Evolutionary conservation across 305 asterid genomes (phyloP).

Genomic region (Fraxinus latifolia): DNA sequence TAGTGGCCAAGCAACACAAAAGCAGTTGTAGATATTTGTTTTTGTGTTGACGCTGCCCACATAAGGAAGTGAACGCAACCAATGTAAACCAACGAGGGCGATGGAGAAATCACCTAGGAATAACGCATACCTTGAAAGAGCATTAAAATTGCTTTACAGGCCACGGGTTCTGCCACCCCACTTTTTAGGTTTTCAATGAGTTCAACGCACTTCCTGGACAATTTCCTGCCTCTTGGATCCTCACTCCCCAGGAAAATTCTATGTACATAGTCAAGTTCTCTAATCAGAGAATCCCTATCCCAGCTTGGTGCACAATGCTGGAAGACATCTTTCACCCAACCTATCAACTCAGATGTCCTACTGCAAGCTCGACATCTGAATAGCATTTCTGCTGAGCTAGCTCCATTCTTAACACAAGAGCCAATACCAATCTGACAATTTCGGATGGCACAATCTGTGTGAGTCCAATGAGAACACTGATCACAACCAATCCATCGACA

Average conservation of each 20-base stretch:
- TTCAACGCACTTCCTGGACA: constrained; percentile 82
- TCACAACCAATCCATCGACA: constrained; percentile 97
- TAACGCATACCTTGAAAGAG: constrained; percentile 73
- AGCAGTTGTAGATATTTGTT: background rate
- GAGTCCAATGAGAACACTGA: constrained; percentile 95
- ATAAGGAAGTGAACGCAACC: background rate
- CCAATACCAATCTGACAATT: constrained; percentile 83
- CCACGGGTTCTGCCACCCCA: constrained; percentile 65
- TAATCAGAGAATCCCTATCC: constrained; percentile 78
- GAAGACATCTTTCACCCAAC: constrained; percentile 97
- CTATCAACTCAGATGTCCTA: constrained; percentile 76
- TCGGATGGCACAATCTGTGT: constrained; percentile 90
- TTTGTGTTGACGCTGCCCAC: constrained; percentile 1
- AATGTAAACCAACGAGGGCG: constrained; percentile 20
- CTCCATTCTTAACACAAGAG: constrained; percentile 60
- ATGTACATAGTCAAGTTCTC: constrained; percentile 85
- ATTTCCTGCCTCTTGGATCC: constrained; percentile 72
- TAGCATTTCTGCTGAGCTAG: constrained; percentile 71
- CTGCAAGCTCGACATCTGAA: constrained; percentile 87
- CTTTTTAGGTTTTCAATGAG: constrained; percentile 65
- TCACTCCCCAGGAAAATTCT: constrained; percentile 84
- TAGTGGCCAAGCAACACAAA: constrained; percentile 2
- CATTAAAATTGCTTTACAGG: constrained; percentile 59
- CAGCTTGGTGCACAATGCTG: constrained; percentile 94
- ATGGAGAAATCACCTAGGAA: constrained; percentile 4